Conservation (phyloP, 257 asterid species). For the Handroanthus guayacan region DNA sequence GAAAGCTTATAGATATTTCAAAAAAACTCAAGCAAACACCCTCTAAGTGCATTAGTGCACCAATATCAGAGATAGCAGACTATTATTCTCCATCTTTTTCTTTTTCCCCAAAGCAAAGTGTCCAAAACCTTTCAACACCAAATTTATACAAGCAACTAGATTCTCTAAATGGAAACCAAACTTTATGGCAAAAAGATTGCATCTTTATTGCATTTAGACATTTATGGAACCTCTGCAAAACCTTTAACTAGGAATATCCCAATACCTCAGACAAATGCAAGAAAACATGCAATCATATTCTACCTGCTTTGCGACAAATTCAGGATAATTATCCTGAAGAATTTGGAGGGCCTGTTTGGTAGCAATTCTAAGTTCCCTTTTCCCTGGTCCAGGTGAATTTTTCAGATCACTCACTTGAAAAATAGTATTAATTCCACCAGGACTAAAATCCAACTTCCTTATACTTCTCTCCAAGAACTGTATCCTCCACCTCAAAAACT, state of each 20-base stretch:
- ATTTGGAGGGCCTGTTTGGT: slow-evolving; percentile 82
- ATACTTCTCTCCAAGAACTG: slow-evolving; percentile 79
- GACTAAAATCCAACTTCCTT: slow-evolving; percentile 72
- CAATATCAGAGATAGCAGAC: background rate
- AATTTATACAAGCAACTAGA: background rate
- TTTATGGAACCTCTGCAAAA: background rate
- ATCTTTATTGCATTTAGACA: background rate
- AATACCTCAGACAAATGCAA: slow-evolving; percentile 3
- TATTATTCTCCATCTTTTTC: background rate
- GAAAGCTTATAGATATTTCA: no score
- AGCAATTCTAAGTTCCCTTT: slow-evolving; percentile 77
- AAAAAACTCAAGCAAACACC: no score
- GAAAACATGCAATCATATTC: background rate
- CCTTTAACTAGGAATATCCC: background rate
- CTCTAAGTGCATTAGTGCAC: background rate
- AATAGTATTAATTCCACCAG: slow-evolving; percentile 75
- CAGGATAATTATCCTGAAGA: slow-evolving; percentile 96
- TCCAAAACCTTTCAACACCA: background rate
- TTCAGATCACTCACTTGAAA: slow-evolving; percentile 90
- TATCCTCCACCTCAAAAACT: slow-evolving; percentile 72
- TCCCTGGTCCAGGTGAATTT: slow-evolving; percentile 87
- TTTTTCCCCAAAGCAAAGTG: background rate
- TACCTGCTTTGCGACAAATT: slow-evolving; percentile 93
- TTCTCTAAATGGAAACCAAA: slow-evolving; percentile 9
- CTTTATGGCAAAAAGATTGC: slow-evolving; percentile 21